A percentile compares a stretch with the other conserved stretches of the same genome.
Evolutionary conservation across 2,329 filamentous ascomycete species (phyloP).

Genomic region (Penicillium sp.): DNA sequence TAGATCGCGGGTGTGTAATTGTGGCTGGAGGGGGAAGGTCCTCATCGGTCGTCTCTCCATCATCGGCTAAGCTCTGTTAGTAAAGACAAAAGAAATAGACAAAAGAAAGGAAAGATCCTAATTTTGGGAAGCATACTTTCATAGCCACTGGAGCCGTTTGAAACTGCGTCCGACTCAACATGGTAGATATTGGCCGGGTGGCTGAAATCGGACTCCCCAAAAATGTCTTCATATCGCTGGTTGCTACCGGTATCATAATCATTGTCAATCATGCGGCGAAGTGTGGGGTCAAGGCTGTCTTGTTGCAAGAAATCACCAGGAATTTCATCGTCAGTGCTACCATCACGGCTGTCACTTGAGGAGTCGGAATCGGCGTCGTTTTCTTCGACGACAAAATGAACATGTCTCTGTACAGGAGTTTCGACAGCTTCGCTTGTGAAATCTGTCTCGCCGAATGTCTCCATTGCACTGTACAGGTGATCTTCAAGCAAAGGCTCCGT

Average conservation of each 20-base stretch:
- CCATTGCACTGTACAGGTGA: slow-evolving; percentile 37
- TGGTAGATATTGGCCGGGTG: slow-evolving; percentile 40
- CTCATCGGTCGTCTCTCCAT: slow-evolving; percentile 60
- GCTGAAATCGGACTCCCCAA: slow-evolving; percentile 36
- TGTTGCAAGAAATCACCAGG: slow-evolving; percentile 76
- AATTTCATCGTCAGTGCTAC: slow-evolving; percentile 55
- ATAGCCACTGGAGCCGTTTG: slow-evolving; percentile 50
- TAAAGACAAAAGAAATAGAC: slow-evolving; percentile 25
- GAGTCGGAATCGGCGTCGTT: slow-evolving; percentile 56
- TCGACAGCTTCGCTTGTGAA: slow-evolving; percentile 36
- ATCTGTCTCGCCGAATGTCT: slow-evolving; percentile 35
- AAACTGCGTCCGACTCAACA: slow-evolving; percentile 43
- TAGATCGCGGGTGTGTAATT: slow-evolving; percentile 46
- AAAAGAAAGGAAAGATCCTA: slow-evolving; percentile 12
- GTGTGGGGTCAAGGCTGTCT: slow-evolving; percentile 65
- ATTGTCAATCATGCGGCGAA: slow-evolving; percentile 70
- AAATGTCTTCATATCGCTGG: slow-evolving; percentile 36
- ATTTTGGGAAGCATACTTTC: slow-evolving; percentile 48
- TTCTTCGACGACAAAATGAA: slow-evolving; percentile 59
- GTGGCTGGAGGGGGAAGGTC: slow-evolving; percentile 48
- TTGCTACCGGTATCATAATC: slow-evolving; percentile 44
- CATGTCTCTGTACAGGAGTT: slow-evolving; percentile 55
- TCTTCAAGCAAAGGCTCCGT: slow-evolving; percentile 42
- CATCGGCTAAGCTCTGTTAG: slow-evolving; percentile 53
- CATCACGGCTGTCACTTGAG: slow-evolving; percentile 52